Conservation (phyloP, 306 rosid genomes). For the Erythrophleum fordii region DNA sequence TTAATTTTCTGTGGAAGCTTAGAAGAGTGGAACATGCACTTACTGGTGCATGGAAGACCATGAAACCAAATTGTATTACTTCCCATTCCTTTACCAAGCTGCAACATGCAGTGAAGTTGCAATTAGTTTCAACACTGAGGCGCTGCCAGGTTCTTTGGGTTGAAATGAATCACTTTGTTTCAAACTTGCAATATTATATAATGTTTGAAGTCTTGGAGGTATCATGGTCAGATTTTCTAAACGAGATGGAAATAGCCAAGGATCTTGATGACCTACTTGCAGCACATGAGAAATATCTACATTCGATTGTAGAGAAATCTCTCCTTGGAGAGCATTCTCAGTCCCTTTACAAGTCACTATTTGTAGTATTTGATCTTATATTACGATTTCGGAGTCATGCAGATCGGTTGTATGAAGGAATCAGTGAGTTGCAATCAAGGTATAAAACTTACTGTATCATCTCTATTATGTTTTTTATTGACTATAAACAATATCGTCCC, state of each 20-base stretch:
- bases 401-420: constrained; percentile 89
- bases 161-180: constrained; percentile 95
- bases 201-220: constrained; percentile 98
- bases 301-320: constrained; percentile 89
- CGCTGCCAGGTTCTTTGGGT: constrained; percentile 97
- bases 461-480: neutral
- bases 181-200: constrained; percentile 92
- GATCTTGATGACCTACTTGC: constrained; percentile 96
- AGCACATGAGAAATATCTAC: constrained; percentile 91
- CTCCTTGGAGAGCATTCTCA: constrained; percentile 93
- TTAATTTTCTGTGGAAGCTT: constrained; percentile 97
- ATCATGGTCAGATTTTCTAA: constrained; percentile 83
- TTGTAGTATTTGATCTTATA: constrained; percentile 86
- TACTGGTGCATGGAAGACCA: constrained; percentile 93
- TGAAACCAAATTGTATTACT: constrained; percentile 96
- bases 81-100: constrained; percentile 78
- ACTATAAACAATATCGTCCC: neutral
- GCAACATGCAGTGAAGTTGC: constrained; percentile 72
- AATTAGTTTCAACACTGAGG: constrained; percentile 84
- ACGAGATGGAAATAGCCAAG: constrained; percentile 91
- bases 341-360: constrained; percentile 78
- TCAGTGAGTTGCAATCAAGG: constrained; percentile 93
- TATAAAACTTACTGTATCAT: constrained; percentile 38
- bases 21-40: constrained; percentile 95
- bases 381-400: constrained; percentile 85